Evolutionary conservation across 371 early-diverging fungal species (phyloP).

Genomic region (Actinomucor elegans): DNA sequence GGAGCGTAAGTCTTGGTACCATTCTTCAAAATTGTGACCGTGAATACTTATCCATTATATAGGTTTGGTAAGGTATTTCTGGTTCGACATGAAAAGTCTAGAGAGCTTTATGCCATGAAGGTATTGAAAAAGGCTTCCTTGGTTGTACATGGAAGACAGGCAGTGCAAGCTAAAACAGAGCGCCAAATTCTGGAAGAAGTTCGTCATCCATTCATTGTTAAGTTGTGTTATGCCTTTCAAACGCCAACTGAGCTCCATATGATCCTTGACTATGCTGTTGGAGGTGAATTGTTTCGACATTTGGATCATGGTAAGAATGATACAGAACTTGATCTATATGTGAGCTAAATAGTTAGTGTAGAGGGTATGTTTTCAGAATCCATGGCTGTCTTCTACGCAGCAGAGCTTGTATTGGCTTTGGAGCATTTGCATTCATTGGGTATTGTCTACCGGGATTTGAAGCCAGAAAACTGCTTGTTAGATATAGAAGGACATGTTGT

Average conservation of each 20-base stretch:
- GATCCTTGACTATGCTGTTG: conserved; percentile 96
- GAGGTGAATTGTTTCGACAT: conserved; percentile 98
- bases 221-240: conserved; percentile 94
- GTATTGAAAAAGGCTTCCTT: conserved; percentile 87
- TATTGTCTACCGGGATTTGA: conserved; percentile 89
- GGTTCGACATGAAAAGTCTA: conserved; percentile 67
- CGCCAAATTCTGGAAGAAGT: conserved; percentile 76
- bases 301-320: conserved; percentile 64
- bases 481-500: conserved; percentile 80
- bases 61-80: conserved; percentile 82
- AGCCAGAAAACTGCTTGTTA: conserved; percentile 90
- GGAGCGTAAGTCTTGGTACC: conserved; percentile 67
- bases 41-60: not conserved
- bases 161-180: conserved; percentile 75
- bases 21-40: not conserved
- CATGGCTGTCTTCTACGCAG: conserved; percentile 81
- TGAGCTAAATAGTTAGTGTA: too few relatives aligned
- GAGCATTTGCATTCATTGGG: conserved; percentile 87
- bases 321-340: too few relatives aligned
- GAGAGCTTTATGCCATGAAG: conserved; percentile 88
- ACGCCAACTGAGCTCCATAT: conserved; percentile 84
- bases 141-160: conserved; percentile 69
- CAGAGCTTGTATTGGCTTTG: conserved; percentile 83
- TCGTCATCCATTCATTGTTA: conserved; percentile 94
- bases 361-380: conserved; percentile 82